Evolutionary conservation across 2,329 filamentous ascomycete species (phyloP), one percentile per base, ranked within the genome.

Genomic region (Aspergillus versicolor): DNA sequence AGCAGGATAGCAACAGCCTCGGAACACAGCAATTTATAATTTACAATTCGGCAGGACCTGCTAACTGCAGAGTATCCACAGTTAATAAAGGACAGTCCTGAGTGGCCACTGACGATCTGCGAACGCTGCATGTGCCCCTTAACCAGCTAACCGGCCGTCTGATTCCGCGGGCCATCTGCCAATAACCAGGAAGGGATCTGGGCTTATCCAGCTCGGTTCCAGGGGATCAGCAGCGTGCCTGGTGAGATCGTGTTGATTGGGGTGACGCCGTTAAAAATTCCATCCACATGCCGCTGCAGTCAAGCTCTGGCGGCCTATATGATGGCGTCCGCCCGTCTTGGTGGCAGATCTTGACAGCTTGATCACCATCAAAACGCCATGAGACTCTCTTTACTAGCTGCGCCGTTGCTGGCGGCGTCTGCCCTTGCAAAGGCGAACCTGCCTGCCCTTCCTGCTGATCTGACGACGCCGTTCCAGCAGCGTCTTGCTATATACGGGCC

Each of bases 381-480:
- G 24, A 24, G 24, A 24, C 24, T 24, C 24, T 24, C 24, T 7
- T 24, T 24, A 7, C 7, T 6, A 7, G 61, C 57, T 41, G 58
- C 70, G 5, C 69, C 70, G 13, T 38, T 68, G 30, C 46, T 74
- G 42, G 68, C 66, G 38, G 61, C 56, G 3, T 50, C 65, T 46
- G 67, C 60, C 21, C 43, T 64, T 3, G 70, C 67, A 15, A 57
- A 51, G 19, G 73, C 69, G 4, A 76, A 71, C 52, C 81, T 77
- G 61, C 81, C 81, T 7, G 48, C 75, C 6, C 77, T 77, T 37
- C 82, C 82, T 1, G 42, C 62, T 1, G 82, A 84, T 61, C 58
- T 77, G 69, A 80, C 81, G 3, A 84, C 82, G 2, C 82, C 82
- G 3, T 74, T 78, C 17, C 82, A 84, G 66, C 81, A 84, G 64